Evolutionary conservation across 148 eudicot species (phyloP).

Genomic region (Rhododendron molle): DNA sequence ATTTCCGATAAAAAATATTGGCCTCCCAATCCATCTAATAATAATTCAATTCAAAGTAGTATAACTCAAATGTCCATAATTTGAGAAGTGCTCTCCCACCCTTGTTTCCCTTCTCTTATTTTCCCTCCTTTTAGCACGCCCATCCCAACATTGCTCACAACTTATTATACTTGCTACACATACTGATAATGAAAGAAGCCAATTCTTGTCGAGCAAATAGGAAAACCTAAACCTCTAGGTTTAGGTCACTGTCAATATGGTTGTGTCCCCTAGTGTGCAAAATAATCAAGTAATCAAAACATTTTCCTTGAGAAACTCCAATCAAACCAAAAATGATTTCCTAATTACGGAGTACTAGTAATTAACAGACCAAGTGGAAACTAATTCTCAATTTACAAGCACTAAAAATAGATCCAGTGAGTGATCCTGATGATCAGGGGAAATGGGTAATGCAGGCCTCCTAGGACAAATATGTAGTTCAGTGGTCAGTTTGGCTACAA

Average conservation of each 20-base stretch:
- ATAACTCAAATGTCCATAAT: neutral
- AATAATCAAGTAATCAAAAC: neutral
- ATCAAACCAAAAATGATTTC: neutral
- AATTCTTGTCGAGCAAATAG: neutral
- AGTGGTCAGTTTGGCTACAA: neutral
- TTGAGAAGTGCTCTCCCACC: neutral
- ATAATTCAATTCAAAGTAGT: neutral
- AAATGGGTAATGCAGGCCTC: neutral
- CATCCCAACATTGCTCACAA: neutral
- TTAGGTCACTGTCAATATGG: neutral
- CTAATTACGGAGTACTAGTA: neutral
- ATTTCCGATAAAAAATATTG: neutral
- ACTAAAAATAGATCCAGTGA: neutral
- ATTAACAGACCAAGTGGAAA: neutral
- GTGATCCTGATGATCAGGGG: neutral
- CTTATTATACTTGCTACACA: neutral
- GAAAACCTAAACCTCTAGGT: neutral
- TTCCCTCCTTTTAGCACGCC: neutral
- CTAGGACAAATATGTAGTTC: neutral
- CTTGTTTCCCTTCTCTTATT: neutral
- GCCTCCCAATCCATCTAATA: neutral
- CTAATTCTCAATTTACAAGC: neutral
- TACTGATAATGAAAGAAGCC: neutral
- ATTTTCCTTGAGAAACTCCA: neutral
- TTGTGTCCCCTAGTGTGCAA: neutral